These are phyloP conservation scores for Xerocomus nothofagi DNA, from an alignment of 1,284 basidiomycete genomes.

Conservation along the genomic window DNA sequence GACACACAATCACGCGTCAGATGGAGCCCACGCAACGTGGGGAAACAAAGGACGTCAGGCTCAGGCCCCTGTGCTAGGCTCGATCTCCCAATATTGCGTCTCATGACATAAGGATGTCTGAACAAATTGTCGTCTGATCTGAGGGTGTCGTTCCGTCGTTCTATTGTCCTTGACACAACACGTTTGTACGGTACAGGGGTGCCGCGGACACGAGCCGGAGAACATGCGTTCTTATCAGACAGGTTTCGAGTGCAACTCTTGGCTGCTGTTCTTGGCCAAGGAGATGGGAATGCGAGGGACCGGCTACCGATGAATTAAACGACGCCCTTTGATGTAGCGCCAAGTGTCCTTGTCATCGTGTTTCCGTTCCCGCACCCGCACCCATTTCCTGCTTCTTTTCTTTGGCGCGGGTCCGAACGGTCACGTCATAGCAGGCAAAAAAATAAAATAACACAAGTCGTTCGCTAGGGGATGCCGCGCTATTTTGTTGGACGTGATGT, in stretches of 20 bases:
- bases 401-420: slow-evolving; percentile 4
- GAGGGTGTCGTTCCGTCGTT: not conserved
- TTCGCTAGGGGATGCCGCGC: no score
- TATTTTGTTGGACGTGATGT: not conserved
- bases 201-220: slow-evolving; percentile 1
- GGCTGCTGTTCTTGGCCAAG: no score
- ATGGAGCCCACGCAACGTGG: slow-evolving; percentile 19
- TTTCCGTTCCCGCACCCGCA: slow-evolving; percentile 4
- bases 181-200: not conserved
- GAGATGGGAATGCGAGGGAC: no score
- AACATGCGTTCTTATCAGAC: not conserved
- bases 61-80: not conserved
- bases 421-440: not conserved
- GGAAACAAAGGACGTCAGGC: slow-evolving; percentile 12
- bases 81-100: not conserved
- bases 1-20: not conserved
- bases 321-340: not conserved
- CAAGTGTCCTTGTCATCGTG: not conserved
- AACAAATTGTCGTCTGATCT: slow-evolving; percentile 1
- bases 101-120: not conserved
- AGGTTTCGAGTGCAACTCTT: no score
- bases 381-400: not conserved
- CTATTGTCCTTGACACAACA: slow-evolving; percentile 2
- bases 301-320: not conserved
- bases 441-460: no score